Base-by-base conservation (phyloP, 176 grass and related monocot species). In the Olyra latifolia region DNA sequence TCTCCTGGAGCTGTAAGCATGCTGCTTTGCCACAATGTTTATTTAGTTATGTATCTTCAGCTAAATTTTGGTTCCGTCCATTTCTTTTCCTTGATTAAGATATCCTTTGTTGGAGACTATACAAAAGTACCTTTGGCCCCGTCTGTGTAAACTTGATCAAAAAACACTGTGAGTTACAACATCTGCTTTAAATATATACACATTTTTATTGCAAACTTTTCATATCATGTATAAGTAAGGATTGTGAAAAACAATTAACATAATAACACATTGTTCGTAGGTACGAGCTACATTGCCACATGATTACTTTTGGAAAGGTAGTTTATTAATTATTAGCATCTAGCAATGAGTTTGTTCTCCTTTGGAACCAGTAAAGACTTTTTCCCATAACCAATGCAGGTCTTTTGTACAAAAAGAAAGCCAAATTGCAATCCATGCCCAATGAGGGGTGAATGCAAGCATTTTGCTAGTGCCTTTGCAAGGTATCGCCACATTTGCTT, bases 261-360 rank as follows among this genome's bases (percentile, higher is more conserved):
- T 80, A 55, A 47, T 64, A 46, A 72, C 57, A 89, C 4, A 45
- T 14, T 63, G 47, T 91, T 66, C 76, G 80, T 76, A 99, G 92
- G 84, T 99, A 99, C 81, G 96, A 99, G 71, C 88, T 99, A 83
- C 96, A 99, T 75, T 99, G 95, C 83, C 96, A 99, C 69, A 91
- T 99, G 96, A 99, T 99, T 81, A 99, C 96, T 60, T 99, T 95
- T 77, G 96, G 96, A 60, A 99, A 99, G 96, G 96, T 99, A 95
- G 46, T 66, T n/a, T n/a, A n/a, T n/a, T n/a, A n/a, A n/a, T 49
- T 63, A 69, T 70, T 66, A 75, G 13, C 54, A 80, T 80, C 68
- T 49, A 25, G 62, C 16, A 1, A 39, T 16, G 54, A 24, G 23
- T 62, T 72, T 49, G 41, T 62, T 71, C 35, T 62, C 43, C 53